Evolutionary conservation across 2,329 filamentous ascomycete species (phyloP), one percentile per base, ranked within the genome.

Genomic region (Aspergillus ibericus): DNA sequence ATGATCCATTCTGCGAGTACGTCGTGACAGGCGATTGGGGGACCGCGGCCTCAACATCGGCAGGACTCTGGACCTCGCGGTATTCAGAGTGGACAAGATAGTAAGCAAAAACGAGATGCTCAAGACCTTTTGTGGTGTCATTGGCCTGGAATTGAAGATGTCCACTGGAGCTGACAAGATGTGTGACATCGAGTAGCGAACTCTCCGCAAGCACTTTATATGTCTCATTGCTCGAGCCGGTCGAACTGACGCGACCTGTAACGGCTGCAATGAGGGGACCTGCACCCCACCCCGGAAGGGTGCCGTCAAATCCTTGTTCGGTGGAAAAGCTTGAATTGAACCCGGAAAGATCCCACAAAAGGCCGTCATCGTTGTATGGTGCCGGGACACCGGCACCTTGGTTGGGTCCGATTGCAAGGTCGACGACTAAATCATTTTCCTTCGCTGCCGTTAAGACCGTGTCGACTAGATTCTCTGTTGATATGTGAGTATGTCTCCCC

Each of bases 311-410:
- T 8, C 10, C 16, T 15, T 53, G 18, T 8, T 18, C 50, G 1
- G 2, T 7, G 0, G 48, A 13, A n/a, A 52, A 25, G 5, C 13
- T 40, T 7, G 15, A 9, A 1, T 36, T 50, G 9, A 20, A 46
- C 13, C 46, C 13, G 13, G 54, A 32, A 16, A 59, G 22, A 27
- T 59, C 57, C 57, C 57, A 59, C 2, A 59, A 20, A 8, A 75
- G 59, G 0, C 74, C 77, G 2, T 71, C 68, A 47, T 72, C 67
- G 20, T 70, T 63, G 1, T 60, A 55, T 1, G 66, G 61, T 0
- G 76, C 72, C 1, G 80, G 80, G 3, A 81, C 78, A 13, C 81
- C 81, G 47, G 77, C 72, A 4, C 80, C 81, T 63, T 81, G 77
- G 59, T 80, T 80, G 0, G 80, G 76, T 0, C 80, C 81, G 1